phyloP scores from a whole-genome alignment of 2,329 filamentous ascomycete genomes.

The Pseudogymnoascus sp. region DNA sequence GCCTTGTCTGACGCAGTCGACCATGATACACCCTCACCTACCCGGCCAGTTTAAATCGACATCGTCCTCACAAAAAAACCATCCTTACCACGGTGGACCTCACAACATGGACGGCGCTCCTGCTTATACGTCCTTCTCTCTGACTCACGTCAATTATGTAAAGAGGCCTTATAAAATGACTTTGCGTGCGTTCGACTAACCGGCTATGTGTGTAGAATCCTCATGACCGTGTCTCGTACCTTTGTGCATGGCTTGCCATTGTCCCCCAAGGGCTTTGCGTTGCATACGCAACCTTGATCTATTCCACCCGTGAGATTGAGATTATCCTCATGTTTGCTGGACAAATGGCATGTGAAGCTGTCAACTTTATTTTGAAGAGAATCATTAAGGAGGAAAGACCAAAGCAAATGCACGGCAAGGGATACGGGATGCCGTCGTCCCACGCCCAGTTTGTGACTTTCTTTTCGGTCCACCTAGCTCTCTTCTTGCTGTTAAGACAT shows the following conservation, averaged over 20 bases:
- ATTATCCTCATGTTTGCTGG: constrained; percentile 84
- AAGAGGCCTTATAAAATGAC: constrained; percentile 27
- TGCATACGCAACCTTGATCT: constrained; percentile 81
- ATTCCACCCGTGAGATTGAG: constrained; percentile 85
- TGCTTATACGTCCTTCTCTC: constrained; percentile 77
- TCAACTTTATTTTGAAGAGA: constrained; percentile 86
- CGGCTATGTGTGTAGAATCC: constrained; percentile 59
- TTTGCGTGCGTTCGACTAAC: not conserved
- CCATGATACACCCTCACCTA: not conserved
- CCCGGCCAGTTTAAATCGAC: not conserved
- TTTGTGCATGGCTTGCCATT: constrained; percentile 90
- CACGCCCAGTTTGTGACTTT: constrained; percentile 93
- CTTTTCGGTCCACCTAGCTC: constrained; percentile 73
- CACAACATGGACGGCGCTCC: constrained; percentile 32
- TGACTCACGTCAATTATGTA: constrained; percentile 96
- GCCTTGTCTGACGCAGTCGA: not conserved
- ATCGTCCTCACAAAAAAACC: not conserved
- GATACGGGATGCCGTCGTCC: constrained; percentile 94
- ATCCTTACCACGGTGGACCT: not conserved
- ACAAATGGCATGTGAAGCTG: constrained; percentile 81
- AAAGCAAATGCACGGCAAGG: constrained; percentile 73
- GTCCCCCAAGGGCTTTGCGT: constrained; percentile 87
- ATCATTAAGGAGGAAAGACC: constrained; percentile 89
- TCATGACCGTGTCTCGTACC: constrained; percentile 70
- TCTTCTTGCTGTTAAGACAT: constrained; percentile 82